These are phyloP conservation scores for Trichoderma koningiopsis DNA, from an alignment of 2,329 filamentous ascomycete genomes.

Conservation along the genomic window DNA sequence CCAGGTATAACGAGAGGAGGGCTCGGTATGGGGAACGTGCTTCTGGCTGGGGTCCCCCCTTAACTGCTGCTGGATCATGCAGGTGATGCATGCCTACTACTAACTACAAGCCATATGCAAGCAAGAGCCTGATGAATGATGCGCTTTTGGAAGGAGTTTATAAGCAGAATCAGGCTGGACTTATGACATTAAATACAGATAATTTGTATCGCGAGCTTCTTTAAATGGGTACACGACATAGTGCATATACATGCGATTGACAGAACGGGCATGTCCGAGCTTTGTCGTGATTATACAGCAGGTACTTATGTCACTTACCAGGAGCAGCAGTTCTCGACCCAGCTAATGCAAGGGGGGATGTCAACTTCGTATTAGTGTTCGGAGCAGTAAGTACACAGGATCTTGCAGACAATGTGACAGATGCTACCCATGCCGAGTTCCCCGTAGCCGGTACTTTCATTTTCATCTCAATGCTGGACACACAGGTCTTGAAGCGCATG, in stretches of 20 bases:
- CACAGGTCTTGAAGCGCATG: neutral
- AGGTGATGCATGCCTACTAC: constrained; percentile 3
- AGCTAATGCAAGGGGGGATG: constrained; percentile 6
- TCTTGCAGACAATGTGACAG: neutral
- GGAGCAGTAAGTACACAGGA: neutral
- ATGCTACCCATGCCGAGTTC: neutral
- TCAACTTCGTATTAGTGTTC: constrained; percentile 22
- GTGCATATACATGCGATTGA: no score
- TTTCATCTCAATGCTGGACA: neutral
- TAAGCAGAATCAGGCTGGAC: neutral
- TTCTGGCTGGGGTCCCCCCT: constrained; percentile 14
- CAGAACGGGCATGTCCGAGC: neutral
- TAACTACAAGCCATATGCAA: neutral
- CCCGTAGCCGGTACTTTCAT: neutral
- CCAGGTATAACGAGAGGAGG: neutral
- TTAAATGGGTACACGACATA: neutral
- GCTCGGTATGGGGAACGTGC: constrained; percentile 19
- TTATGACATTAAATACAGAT: neutral
- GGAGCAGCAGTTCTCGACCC: neutral
- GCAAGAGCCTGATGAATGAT: neutral
- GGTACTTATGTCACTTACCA: neutral
- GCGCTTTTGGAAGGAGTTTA: neutral
- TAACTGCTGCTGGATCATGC: constrained; percentile 7
- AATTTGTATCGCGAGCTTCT: neutral
- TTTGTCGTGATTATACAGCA: neutral